Evolutionary conservation across 768 basidiomycete species (phyloP), one percentile per base, ranked within the genome.

Genomic region (Antrodiella citrinella): DNA sequence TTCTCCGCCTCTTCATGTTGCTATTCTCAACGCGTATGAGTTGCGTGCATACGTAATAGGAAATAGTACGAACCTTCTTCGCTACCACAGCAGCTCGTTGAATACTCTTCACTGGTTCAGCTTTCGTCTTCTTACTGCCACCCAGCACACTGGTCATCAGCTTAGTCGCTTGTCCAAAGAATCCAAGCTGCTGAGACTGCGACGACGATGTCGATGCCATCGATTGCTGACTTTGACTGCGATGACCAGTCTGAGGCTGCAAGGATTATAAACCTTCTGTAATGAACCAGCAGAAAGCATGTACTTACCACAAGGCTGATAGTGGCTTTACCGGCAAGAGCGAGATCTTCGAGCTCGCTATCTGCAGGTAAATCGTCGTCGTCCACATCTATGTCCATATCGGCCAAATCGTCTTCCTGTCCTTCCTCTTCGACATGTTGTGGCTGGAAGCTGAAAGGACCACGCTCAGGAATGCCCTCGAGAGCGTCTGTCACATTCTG

Each of bases 1-100:
- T 85, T 90, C 55, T 90, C 91, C 26, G 77, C 75, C 61, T 90
- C 87, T 56, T 87, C 89, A 72, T 94, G 88, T 74, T 94, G 90
- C 94, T 96, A 59, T 9, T 15, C 21, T 49, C 20, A 53, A 35
- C 38, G 24, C 1, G 43, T 40, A n/a, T 20, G 26, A 23, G 26
- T 43, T 21, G 1, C 19, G 30, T 23, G 49, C 3, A 44, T 0
- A 39, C n/a, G n/a, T n/a, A 57, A 50, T 47, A 47, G 35, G 15
- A 42, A 24, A 12, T 26, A 23, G 9, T 9, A 59, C 71, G n/a
- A 15, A 92, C 93, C 84, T 86, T 95, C 72, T 91, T 94, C 2
- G 90, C 91, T 2, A 81, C 88, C 15, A 77, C 78, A 0, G 89
- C 86, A 13, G 92, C 91, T 53, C 84, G 75, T 60, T 90, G 86